Evolutionary conservation across 208 protist species (phyloP), one percentile per base, ranked within the genome.

Genomic region (Trichomonas gallinae): DNA sequence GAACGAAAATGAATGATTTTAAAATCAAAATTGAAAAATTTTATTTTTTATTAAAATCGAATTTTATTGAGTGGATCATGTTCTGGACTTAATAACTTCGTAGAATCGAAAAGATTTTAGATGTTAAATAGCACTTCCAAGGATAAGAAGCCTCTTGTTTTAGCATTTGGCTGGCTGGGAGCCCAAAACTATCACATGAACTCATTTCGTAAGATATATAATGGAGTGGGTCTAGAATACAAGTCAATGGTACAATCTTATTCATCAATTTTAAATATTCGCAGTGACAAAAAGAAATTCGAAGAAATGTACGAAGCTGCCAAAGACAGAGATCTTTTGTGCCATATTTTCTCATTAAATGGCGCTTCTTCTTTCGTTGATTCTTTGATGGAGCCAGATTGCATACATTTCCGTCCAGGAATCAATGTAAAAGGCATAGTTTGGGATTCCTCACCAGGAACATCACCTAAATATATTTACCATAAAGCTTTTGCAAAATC

Each of bases 311-410:
- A 93, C 31, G 44, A 93, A 51, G 34, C n/a, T 34, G 87, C 87
- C 11, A 34, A 26, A 0, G 15, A 51, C 17, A 48, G 87, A 38
- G 40, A 42, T 26, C 9, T 58, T 21, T 4, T 93, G 10, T 51
- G 40, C 26, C 87, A 93, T 51, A 51, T 93, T 58, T 93, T 93
- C 31, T 93, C 87, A 38, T 51, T 93, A 38, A 93, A 93, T 93
- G 87, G 87, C 2, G 87, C 87, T 0, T 93, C 31, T 38, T 0
- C 44, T 11, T 93, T 93, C 36, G n/a, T 48, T 38, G 51, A 93
- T 34, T 51, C 44, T 26, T 8, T 93, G 26, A 51, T 11, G 38
- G 11, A 72, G 26, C 8, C 26, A 0, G 6, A 93, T 51, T 48
- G 51, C n/a, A 13, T 34, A 48, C 11, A 13, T 15, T 51, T 93